Base-by-base conservation (phyloP, 2,329 filamentous ascomycete species). In the Xylariaceae sp. region DNA sequence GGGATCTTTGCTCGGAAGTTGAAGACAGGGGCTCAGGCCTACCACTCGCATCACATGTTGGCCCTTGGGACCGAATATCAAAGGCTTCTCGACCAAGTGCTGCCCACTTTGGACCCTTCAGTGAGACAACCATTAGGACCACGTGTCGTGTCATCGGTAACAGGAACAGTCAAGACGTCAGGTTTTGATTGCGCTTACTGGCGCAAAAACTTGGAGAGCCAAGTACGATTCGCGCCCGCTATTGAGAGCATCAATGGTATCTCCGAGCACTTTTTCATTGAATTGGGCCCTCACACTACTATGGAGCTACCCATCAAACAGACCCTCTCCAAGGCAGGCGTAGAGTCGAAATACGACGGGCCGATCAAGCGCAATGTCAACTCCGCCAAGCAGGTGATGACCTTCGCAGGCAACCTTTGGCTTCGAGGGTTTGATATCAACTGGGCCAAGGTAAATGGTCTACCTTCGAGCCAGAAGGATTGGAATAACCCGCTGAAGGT, bases 291-390 rank as follows among this genome's bases (percentile, higher is more conserved):
- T 0, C 57, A 61, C 55, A 61, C 69, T 6, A 66, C 69, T 9
- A 60, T 74, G 2, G 69, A 71, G 52, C 65, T 60, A 0, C 70
- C 71, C 0, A 56, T 67, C 0, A 57, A 59, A n/a, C 65, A 71
- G 44, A 28, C 22, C 4, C 22, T 28, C 7, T 4, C 22, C 7
- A 28, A 28, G 7, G 22, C 22, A 4, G 22, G 22, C 7, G 22
- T 7, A 4, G 7, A 4, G 4, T 7, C 7, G 22, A 4, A 28
- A 7, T 28, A 28, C 7, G 22, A 28, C 7, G 22, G 22, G 7
- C 22, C 22, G 22, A 7, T 28, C 22, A 28, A 28, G 22, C 22
- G 22, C 22, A 28, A 28, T 7, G 22, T 28, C 22, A 28, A 28
- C 22, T 4, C 22, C 4, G 22, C 22, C 7, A 4, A 7, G 22